A percentile compares a stretch with the other conserved stretches of the same genome.
Evolutionary conservation across 495 filamentous ascomycete genomes (phyloP).

Genomic region (Penicillium tannophilum): DNA sequence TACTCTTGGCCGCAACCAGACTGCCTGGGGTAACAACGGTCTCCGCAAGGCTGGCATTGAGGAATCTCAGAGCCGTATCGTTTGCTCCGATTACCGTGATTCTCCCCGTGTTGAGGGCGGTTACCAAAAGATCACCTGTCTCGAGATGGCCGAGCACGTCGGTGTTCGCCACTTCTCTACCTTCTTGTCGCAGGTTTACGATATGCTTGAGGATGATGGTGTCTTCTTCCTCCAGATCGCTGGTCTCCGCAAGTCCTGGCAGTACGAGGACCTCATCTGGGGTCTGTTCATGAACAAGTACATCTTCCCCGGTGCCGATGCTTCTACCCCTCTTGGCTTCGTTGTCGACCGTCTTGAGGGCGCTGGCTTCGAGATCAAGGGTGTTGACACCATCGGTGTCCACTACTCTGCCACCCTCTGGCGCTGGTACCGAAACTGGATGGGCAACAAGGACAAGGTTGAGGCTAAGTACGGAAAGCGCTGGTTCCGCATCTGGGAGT

Average conservation of each 20-base stretch:
- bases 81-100: constrained; percentile 72
- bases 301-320: constrained; percentile 72
- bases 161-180: constrained; percentile 64
- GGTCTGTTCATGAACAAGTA: constrained; percentile 80
- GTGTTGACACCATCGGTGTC: constrained; percentile 84
- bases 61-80: constrained; percentile 64
- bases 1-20: constrained; percentile 71
- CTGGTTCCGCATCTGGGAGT: constrained; percentile 99
- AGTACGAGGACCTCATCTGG: constrained; percentile 76
- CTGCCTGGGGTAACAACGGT: constrained; percentile 70
- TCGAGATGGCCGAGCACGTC: constrained; percentile 80
- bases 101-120: constrained; percentile 60
- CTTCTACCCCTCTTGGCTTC: constrained; percentile 65
- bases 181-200: constrained; percentile 65
- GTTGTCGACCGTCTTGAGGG: constrained; percentile 67
- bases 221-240: constrained; percentile 74
- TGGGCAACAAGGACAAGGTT: constrained; percentile 93
- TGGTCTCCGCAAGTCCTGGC: constrained; percentile 68
- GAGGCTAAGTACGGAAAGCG: constrained; percentile 91
- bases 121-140: constrained; percentile 71
- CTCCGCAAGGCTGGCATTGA: constrained; percentile 59
- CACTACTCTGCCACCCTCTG: constrained; percentile 97
- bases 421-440: constrained; percentile 99
- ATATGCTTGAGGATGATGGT: constrained; percentile 72
- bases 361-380: constrained; percentile 63